Evolutionary conservation across 2,329 filamentous ascomycete species (phyloP).

Genomic region (Macrophomina tecta): DNA sequence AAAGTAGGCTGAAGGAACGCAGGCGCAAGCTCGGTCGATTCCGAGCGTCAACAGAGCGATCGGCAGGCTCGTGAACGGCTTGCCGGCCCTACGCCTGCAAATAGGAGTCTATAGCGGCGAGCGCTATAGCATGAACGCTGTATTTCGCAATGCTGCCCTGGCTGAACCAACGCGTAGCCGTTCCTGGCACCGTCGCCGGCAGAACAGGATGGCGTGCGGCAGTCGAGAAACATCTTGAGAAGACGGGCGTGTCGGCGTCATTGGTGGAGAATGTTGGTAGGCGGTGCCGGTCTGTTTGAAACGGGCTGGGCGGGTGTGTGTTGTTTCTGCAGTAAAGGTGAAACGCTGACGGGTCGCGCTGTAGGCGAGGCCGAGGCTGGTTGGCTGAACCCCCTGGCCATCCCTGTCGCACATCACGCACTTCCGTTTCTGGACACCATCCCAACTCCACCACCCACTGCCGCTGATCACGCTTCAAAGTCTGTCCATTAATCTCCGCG

Average conservation of each 20-base stretch:
- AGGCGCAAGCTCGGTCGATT: neutral
- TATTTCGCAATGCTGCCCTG: neutral
- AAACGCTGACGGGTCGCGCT: slow-evolving; percentile 19
- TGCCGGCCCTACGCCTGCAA: neutral
- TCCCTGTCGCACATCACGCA: slow-evolving; percentile 19
- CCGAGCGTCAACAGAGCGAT: neutral
- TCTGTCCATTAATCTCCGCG: slow-evolving; percentile 20
- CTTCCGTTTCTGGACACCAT: slow-evolving; percentile 12
- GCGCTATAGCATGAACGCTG: slow-evolving; percentile 12
- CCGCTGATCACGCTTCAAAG: slow-evolving; percentile 1
- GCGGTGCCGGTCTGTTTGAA: slow-evolving; percentile 19
- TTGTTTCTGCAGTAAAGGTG: slow-evolving; percentile 23
- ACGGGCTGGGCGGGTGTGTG: neutral
- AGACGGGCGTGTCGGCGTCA: neutral
- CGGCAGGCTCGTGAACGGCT: neutral
- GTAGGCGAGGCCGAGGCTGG: slow-evolving; percentile 6
- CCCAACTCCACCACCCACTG: neutral
- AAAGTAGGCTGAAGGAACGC: slow-evolving; percentile 24
- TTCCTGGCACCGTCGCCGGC: neutral
- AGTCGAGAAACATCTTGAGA: neutral
- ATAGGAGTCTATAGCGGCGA: slow-evolving; percentile 8
- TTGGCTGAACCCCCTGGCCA: neutral
- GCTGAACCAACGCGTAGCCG: neutral
- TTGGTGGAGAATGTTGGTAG: slow-evolving; percentile 18
- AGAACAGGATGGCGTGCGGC: neutral